Evolutionary conservation across 441 rosid genomes (phyloP).

Genomic region (Erodium trifolium): DNA sequence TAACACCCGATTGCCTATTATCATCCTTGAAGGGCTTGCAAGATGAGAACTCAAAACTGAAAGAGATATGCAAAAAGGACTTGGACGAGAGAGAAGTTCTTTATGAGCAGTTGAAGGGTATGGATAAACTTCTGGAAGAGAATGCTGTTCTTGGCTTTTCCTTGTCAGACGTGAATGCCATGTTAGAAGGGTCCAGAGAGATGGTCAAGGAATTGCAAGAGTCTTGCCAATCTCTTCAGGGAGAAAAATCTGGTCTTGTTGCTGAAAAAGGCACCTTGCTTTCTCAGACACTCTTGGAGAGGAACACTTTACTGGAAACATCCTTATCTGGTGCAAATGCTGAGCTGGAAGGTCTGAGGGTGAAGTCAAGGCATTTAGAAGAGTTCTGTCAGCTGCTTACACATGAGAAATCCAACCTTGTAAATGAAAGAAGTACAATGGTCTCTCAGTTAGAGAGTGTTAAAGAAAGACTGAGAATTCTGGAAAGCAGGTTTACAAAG

Average conservation of each 20-base stretch:
- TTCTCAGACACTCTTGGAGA: conserved; percentile 61
- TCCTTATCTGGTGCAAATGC: conserved; percentile 46
- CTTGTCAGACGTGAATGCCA: conserved; percentile 43
- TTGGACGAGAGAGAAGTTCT: conserved; percentile 35
- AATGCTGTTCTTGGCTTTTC: conserved; percentile 47
- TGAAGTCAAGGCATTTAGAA: conserved; percentile 51
- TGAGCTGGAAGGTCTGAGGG: conserved; percentile 57
- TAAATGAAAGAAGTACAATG: conserved; percentile 42
- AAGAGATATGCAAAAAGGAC: conserved; percentile 30
- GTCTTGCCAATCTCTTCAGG: conserved; percentile 51
- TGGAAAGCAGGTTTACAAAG: conserved; percentile 56
- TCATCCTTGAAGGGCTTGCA: conserved; percentile 48
- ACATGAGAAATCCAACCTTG: conserved; percentile 44
- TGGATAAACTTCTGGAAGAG: conserved; percentile 39
- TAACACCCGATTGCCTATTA: conserved; percentile 37
- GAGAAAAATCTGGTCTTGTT: conserved; percentile 44
- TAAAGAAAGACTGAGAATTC: conserved; percentile 49
- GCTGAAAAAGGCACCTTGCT: conserved; percentile 51
- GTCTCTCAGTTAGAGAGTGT: conserved; percentile 39
- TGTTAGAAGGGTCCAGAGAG: conserved; percentile 40
- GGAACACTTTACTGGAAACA: conserved; percentile 40
- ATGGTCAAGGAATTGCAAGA: conserved; percentile 41
- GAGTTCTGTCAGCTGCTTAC: conserved; percentile 51
- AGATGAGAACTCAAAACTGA: conserved; percentile 44
- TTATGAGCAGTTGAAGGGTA: conserved; percentile 34